Evolutionary conservation across 371 early-diverging fungal genomes (phyloP).

Genomic region (Amoeboaphelidium occidentale): DNA sequence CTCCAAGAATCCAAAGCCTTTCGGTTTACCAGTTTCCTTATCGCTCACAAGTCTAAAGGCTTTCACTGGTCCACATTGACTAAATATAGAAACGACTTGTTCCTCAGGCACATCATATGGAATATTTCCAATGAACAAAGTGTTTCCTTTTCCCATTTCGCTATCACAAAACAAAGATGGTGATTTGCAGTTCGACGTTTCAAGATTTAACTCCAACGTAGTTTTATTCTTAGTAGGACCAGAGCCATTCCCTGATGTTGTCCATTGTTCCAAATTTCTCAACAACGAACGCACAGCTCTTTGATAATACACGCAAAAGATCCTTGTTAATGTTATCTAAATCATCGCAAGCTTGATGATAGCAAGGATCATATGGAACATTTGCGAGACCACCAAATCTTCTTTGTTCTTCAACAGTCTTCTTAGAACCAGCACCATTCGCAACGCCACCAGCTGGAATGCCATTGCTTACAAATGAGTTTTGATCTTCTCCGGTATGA

Average conservation of each 20-base stretch:
- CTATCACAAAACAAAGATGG: too few species aligned
- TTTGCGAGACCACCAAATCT: conserved; percentile 37
- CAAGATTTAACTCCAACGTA: too few species aligned
- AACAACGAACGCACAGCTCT: neutral
- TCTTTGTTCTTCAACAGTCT: conserved; percentile 26
- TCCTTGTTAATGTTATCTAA: conserved; percentile 13
- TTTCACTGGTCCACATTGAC: conserved; percentile 61
- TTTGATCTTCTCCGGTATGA: conserved; percentile 21
- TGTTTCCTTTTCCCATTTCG: too few species aligned
- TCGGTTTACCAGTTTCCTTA: conserved; percentile 59
- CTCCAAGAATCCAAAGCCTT: conserved; percentile 74
- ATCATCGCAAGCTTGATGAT: conserved; percentile 23
- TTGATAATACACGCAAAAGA: conserved; percentile 3
- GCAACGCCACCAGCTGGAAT: conserved; percentile 33
- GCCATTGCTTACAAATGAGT: conserved; percentile 19
- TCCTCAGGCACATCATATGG: conserved; percentile 58
- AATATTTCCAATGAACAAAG: too few species aligned
- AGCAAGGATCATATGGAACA: conserved; percentile 34
- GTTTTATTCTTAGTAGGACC: too few species aligned
- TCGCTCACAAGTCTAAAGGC: conserved; percentile 58
- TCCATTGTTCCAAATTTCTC: neutral
- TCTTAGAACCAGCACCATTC: conserved; percentile 34
- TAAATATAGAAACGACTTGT: conserved; percentile 60
- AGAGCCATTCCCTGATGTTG: too few species aligned
- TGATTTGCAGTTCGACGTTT: too few species aligned